These are phyloP conservation scores for Abrus pulchellus DNA, from an alignment of 306 rosid species.

Conservation along the genomic window DNA sequence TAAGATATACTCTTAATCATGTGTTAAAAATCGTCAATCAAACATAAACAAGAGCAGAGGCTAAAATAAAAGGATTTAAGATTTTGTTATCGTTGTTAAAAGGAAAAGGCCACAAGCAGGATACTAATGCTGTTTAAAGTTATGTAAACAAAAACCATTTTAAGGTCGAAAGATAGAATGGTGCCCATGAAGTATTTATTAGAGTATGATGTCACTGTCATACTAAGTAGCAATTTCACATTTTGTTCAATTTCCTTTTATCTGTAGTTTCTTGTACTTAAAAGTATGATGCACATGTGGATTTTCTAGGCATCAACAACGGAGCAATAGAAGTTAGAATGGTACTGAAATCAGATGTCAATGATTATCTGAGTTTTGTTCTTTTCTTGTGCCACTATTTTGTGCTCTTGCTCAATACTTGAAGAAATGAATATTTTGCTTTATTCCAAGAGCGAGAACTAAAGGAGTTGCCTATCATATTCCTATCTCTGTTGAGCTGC, in stretches of 20 bases:
- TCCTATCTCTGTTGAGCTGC: not conserved
- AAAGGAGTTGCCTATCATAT: not conserved
- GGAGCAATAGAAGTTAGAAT: not conserved
- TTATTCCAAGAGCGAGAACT: not conserved
- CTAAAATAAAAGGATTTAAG: too few species aligned
- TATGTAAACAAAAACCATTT: too few species aligned
- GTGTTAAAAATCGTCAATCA: too few species aligned
- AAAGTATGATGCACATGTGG: not conserved
- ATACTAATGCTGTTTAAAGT: too few species aligned
- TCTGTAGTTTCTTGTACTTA: conserved; percentile 3
- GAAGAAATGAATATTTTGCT: conserved; percentile 44
- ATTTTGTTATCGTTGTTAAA: too few species aligned
- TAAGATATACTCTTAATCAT: too few species aligned
- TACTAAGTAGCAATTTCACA: not conserved
- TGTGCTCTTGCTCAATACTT: conserved; percentile 6
- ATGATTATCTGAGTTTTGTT: not conserved
- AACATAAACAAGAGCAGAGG: too few species aligned
- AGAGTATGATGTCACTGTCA: not conserved
- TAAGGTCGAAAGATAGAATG: too few species aligned
- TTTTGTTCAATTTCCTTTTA: not conserved
- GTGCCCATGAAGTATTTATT: too few species aligned
- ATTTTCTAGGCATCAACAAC: not conserved
- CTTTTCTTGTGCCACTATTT: conserved; percentile 1
- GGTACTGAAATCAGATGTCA: not conserved
- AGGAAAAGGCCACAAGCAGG: too few species aligned